Evolutionary conservation across 2,329 filamentous ascomycete species (phyloP).

Genomic region (Ceratocystis cubensis): DNA sequence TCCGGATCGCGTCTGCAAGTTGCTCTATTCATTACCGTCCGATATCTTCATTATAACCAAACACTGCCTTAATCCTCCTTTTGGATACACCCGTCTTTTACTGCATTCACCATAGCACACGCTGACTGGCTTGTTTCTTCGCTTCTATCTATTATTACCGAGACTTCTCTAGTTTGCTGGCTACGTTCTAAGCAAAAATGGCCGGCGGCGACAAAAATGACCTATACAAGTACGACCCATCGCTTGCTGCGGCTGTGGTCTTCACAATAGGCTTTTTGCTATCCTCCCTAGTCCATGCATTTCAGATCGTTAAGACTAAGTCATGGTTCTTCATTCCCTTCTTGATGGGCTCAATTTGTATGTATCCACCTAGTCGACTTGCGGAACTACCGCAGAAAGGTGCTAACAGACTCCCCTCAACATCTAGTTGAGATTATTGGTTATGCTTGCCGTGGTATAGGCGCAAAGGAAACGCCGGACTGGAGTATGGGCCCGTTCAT

Average conservation of each 20-base stretch:
- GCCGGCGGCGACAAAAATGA: constrained; percentile 13
- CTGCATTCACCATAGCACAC: no score
- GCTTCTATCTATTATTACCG: no score
- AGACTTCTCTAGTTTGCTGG: no score
- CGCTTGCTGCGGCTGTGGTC: constrained; percentile 32
- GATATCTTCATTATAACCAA: no score
- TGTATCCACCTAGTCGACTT: constrained; percentile 17
- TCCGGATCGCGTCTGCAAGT: no score
- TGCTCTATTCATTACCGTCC: no score
- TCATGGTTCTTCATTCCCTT: constrained; percentile 44
- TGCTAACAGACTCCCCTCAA: constrained; percentile 21
- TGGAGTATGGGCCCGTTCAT: constrained; percentile 33
- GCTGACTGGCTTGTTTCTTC: no score
- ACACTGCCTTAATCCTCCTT: no score
- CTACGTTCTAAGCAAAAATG: no score
- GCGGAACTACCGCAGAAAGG: neutral
- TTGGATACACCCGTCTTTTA: no score
- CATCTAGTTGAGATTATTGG: constrained; percentile 26
- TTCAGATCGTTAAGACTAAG: constrained; percentile 30
- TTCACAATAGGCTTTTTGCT: constrained; percentile 27
- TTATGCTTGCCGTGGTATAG: constrained; percentile 18
- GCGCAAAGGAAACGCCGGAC: constrained; percentile 26
- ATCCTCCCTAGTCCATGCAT: constrained; percentile 33
- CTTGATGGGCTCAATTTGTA: constrained; percentile 41
- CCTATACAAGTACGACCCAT: constrained; percentile 39